phyloP scores from a whole-genome alignment of 805 yeast species.

The Cyberlindnera amylophila region DNA sequence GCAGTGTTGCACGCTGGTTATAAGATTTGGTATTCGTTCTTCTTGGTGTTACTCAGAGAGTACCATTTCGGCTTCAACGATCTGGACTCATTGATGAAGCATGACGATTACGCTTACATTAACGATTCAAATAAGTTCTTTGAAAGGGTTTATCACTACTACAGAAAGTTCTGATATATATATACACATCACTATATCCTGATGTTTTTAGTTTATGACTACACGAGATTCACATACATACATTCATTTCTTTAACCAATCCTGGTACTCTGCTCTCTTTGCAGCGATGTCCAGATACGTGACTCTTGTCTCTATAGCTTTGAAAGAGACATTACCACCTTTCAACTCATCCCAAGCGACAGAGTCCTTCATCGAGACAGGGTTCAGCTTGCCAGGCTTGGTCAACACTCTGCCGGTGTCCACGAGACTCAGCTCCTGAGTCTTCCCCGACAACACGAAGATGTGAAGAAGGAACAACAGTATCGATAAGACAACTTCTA shows the following conservation, averaged over 20 bases:
- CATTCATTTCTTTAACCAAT: constrained; percentile 12
- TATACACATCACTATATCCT: not conserved
- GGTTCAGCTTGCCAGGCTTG: constrained; percentile 37
- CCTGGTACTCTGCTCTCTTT: constrained; percentile 41
- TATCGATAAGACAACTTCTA: constrained; percentile 50
- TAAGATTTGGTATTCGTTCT: constrained; percentile 37
- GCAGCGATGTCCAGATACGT: constrained; percentile 46
- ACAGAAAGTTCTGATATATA: constrained; percentile 20
- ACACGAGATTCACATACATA: too few relatives aligned
- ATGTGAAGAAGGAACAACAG: constrained; percentile 33
- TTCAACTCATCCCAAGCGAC: constrained; percentile 42
- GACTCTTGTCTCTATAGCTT: constrained; percentile 45
- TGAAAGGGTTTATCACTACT: constrained; percentile 17
- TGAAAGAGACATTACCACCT: constrained; percentile 43
- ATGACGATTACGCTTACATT: constrained; percentile 8
- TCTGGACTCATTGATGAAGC: constrained; percentile 25
- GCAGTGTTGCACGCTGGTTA: constrained; percentile 28
- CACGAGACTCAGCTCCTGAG: constrained; percentile 22
- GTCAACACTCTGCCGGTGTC: constrained; percentile 29
- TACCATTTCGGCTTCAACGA: constrained; percentile 49
- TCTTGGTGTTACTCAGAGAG: constrained; percentile 40
- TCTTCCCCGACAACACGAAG: constrained; percentile 17
- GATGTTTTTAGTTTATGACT: too few relatives aligned
- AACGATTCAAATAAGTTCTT: constrained; percentile 21
- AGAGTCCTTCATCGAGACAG: constrained; percentile 47